These are phyloP conservation scores for Xerocomus amazonicus DNA, from an alignment of 1,284 basidiomycete genomes.

Conservation along the genomic window DNA sequence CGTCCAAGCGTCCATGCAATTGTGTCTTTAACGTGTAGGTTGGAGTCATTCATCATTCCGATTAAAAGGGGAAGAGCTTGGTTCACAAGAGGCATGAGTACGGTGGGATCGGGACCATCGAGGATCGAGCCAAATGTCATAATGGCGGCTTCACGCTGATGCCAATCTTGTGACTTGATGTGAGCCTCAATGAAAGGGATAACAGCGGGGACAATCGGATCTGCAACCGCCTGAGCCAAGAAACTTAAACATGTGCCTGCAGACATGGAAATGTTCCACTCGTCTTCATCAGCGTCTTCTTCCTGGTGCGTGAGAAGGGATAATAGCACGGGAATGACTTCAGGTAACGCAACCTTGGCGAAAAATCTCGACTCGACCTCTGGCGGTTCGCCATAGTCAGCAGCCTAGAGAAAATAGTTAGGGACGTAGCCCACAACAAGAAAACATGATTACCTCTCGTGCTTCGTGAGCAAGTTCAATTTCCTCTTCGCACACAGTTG, in stretches of 20 bases:
- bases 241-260: slow-evolving; percentile 91
- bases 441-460: slow-evolving; percentile 62
- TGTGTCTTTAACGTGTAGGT: slow-evolving; percentile 91
- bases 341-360: slow-evolving; percentile 90
- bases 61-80: slow-evolving; percentile 94
- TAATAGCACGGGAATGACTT: slow-evolving; percentile 92
- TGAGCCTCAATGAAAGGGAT: slow-evolving; percentile 98
- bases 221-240: slow-evolving; percentile 88
- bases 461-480: slow-evolving; percentile 91
- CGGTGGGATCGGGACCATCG: slow-evolving; percentile 87
- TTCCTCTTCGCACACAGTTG: slow-evolving; percentile 98
- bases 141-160: slow-evolving; percentile 92
- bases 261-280: slow-evolving; percentile 99
- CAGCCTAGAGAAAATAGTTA: slow-evolving; percentile 52
- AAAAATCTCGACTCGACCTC: slow-evolving; percentile 88
- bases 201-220: slow-evolving; percentile 87
- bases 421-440: not conserved
- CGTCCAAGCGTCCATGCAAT: slow-evolving; percentile 97
- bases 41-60: slow-evolving; percentile 89
- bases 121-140: slow-evolving; percentile 99
- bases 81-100: slow-evolving; percentile 87
- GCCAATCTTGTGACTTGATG: slow-evolving; percentile 93
- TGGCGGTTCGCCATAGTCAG: slow-evolving; percentile 88
- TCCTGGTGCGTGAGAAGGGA: slow-evolving; percentile 89
- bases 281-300: slow-evolving; percentile 97